These are phyloP conservation scores for Mucor circinelloides DNA, from an alignment of 371 early-diverging fungal genomes.

Conservation along the genomic window DNA sequence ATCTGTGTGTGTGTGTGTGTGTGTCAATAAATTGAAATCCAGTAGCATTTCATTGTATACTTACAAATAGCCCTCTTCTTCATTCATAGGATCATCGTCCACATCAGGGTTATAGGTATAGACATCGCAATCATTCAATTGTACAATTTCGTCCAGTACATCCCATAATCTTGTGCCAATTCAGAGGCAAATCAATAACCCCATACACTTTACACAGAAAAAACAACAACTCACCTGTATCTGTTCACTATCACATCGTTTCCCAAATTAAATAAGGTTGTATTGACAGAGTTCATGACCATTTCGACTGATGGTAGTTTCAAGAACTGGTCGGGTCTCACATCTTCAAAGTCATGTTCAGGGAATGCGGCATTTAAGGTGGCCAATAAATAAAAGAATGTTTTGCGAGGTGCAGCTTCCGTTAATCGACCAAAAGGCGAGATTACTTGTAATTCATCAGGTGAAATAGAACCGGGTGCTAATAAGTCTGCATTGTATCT, in stretches of 20 bases:
- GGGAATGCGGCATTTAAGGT: conserved; percentile 94
- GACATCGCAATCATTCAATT: conserved; percentile 82
- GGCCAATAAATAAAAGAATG: conserved; percentile 88
- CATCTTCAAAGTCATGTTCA: conserved; percentile 93
- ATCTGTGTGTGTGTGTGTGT: conserved; percentile 56
- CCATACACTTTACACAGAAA: neutral
- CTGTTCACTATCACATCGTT: conserved; percentile 59
- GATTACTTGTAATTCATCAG: conserved; percentile 53
- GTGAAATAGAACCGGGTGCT: conserved; percentile 55
- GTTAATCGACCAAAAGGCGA: conserved; percentile 88
- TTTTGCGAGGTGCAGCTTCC: conserved; percentile 76
- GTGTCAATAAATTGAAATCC: neutral
- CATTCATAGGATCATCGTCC: conserved; percentile 88
- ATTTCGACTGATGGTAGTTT: conserved; percentile 70
- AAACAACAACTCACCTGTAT: conserved; percentile 34
- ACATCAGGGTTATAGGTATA: conserved; percentile 86
- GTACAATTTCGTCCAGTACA: conserved; percentile 78
- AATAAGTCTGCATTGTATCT: conserved; percentile 67
- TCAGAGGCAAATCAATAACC: neutral
- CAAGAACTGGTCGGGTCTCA: conserved; percentile 85
- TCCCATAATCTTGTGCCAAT: conserved; percentile 69
- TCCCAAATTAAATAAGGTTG: conserved; percentile 84
- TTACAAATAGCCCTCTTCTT: conserved; percentile 72
- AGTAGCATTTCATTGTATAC: neutral
- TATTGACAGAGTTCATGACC: conserved; percentile 83